Evolutionary conservation across 202 grass and related monocot species (phyloP).

Genomic region (Elaeis oleifera): DNA sequence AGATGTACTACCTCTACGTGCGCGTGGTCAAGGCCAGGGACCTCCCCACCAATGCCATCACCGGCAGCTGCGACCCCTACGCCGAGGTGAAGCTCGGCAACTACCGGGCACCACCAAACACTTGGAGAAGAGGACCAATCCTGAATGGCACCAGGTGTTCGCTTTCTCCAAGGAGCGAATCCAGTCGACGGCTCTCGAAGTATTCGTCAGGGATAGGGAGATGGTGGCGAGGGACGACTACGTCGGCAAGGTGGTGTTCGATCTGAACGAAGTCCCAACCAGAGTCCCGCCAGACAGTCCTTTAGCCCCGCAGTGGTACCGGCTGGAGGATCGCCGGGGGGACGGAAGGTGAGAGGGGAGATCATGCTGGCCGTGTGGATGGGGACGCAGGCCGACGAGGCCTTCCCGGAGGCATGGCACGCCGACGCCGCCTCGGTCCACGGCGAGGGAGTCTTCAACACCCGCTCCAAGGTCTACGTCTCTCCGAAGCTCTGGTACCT

Average conservation of each 20-base stretch:
- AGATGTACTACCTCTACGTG: conserved; percentile 71
- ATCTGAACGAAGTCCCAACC: conserved; percentile 46
- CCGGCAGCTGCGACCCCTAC: conserved; percentile 39
- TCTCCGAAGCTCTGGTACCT: conserved; percentile 80
- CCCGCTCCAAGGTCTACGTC: conserved; percentile 73
- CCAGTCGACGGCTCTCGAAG: conserved; percentile 53
- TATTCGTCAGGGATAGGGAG: conserved; percentile 39
- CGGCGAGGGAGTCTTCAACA: conserved; percentile 28
- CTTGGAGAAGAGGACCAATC: conserved; percentile 12
- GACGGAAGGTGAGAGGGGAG: conserved; percentile 26
- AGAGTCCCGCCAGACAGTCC: conserved; percentile 65
- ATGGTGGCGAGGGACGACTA: conserved; percentile 31
- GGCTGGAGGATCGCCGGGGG: conserved; percentile 19
- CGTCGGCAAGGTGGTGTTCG: conserved; percentile 49
- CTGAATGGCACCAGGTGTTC: conserved; percentile 76
- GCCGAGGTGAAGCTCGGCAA: conserved; percentile 58
- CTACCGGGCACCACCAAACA: conserved; percentile 40
- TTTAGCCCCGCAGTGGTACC: conserved; percentile 65
- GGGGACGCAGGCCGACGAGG: conserved; percentile 76
- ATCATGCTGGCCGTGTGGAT: conserved; percentile 77
- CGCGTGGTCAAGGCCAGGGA: conserved; percentile 64
- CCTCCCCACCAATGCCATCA: conserved; percentile 21
- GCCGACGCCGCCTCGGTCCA: conserved; percentile 37
- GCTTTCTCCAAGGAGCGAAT: conserved; percentile 57
- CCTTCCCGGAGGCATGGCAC: conserved; percentile 62